These are phyloP conservation scores for Moniliophthora roreri DNA, from an alignment of 1,284 basidiomycete species.

Conservation along the genomic window DNA sequence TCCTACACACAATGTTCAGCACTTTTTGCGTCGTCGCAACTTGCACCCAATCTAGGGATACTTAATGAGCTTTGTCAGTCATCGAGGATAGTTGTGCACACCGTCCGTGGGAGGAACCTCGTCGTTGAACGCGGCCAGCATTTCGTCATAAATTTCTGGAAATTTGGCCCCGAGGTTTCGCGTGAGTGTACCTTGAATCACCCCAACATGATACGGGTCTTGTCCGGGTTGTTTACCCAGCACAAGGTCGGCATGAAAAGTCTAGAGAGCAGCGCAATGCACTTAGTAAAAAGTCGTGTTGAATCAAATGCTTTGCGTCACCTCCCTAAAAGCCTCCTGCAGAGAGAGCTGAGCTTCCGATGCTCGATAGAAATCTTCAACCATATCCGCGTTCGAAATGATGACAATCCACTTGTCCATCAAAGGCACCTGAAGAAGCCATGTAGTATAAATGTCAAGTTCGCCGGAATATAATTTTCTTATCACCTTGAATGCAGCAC, in stretches of 20 bases:
- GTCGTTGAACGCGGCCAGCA: background rate
- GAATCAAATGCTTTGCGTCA: background rate
- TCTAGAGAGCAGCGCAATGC: background rate
- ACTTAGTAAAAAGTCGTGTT: background rate
- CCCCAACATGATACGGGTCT: background rate
- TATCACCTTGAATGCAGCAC: background rate
- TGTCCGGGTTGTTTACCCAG: background rate
- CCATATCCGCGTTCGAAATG: conserved; percentile 1
- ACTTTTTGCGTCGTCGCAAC: background rate
- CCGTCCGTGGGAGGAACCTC: background rate
- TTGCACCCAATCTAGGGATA: background rate
- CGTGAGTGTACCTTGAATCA: background rate
- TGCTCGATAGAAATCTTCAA: conserved; percentile 1
- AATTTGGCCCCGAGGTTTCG: conserved; percentile 1
- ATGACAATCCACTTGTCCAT: conserved; percentile 1
- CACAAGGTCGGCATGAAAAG: background rate
- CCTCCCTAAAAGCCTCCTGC: background rate
- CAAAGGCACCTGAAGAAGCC: background rate
- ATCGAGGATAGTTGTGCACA: too few relatives aligned
- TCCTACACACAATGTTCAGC: conserved; percentile 1
- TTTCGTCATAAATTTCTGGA: conserved; percentile 1
- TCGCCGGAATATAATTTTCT: too few relatives aligned
- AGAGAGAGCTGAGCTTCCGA: background rate
- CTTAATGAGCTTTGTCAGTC: too few relatives aligned
- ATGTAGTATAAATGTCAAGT: too few relatives aligned